phyloP scores from a whole-genome alignment of 176 grass and related monocot genomes.

The Eremochloa ophiuroides region DNA sequence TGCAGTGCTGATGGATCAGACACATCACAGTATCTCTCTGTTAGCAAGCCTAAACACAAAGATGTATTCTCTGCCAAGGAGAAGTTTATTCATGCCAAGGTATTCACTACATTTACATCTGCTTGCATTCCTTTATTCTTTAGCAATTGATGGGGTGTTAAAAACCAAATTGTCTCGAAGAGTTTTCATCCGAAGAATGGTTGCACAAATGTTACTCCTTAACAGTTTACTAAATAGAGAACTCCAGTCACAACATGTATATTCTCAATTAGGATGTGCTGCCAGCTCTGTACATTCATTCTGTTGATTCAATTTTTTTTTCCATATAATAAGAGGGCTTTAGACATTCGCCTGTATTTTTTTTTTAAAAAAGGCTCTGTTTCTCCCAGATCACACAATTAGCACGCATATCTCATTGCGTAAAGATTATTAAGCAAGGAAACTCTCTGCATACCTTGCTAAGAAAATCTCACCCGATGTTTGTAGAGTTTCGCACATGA shows the following conservation, averaged over 20 bases:
- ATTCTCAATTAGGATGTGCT: not conserved
- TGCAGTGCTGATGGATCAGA: slow-evolving; percentile 55
- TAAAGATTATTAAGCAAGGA: not conserved
- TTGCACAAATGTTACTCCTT: slow-evolving; percentile 23
- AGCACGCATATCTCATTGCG: not conserved
- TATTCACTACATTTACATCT: slow-evolving; percentile 34
- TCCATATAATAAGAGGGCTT: not conserved
- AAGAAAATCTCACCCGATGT: not conserved
- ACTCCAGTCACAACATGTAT: not conserved
- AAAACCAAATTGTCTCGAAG: slow-evolving; percentile 16
- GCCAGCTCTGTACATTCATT: not conserved
- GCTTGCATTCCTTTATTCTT: slow-evolving; percentile 9
- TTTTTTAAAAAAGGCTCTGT: not conserved
- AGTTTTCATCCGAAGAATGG: not conserved
- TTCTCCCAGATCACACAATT: not conserved
- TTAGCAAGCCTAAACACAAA: slow-evolving; percentile 72
- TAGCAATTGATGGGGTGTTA: slow-evolving; percentile 11
- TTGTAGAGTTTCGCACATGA: not conserved
- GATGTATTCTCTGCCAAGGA: slow-evolving; percentile 90
- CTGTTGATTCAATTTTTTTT: not conserved
- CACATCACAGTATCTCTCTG: slow-evolving; percentile 19
- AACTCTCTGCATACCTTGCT: not conserved
- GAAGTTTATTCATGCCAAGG: slow-evolving; percentile 97
- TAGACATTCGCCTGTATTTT: not conserved
- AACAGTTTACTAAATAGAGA: slow-evolving; percentile 8